Percentiles rank a stretch among this genome's conserved stretches.
phyloP scores from a whole-genome alignment of 2,329 filamentous ascomycete genomes.

The Nemania sp. region DNA sequence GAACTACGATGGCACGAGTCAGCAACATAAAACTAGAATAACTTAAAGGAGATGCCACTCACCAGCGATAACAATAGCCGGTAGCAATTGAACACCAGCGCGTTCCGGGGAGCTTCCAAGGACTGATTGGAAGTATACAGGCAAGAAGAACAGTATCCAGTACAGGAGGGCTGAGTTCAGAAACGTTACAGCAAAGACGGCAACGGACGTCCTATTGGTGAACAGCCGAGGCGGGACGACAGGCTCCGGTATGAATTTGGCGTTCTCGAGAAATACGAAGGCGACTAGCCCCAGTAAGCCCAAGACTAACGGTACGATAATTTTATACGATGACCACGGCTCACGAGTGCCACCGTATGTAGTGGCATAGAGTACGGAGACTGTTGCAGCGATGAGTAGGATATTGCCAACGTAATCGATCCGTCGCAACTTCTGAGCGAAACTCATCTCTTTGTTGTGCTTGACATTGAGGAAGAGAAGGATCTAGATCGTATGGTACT shows the following conservation, averaged over 20 bases:
- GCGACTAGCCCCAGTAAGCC: slow-evolving; percentile 16
- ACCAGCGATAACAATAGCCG: not conserved
- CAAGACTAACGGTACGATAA: slow-evolving; percentile 18
- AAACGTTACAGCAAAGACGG: slow-evolving; percentile 41
- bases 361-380: slow-evolving; percentile 22
- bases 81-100: not conserved
- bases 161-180: slow-evolving; percentile 42
- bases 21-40: not conserved
- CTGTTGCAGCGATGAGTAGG: slow-evolving; percentile 1
- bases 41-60: not conserved
- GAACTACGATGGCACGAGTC: not conserved
- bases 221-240: slow-evolving; percentile 50
- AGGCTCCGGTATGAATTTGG: slow-evolving; percentile 27
- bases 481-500: slow-evolving; percentile 23
- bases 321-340: slow-evolving; percentile 14
- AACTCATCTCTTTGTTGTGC: not conserved
- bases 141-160: slow-evolving; percentile 45
- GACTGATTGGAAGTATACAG: slow-evolving; percentile 50
- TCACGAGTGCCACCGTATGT: slow-evolving; percentile 18
- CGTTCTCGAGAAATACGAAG: slow-evolving; percentile 5
- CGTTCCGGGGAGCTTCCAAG: not conserved
- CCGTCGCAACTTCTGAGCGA: not conserved
- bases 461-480: slow-evolving; percentile 37
- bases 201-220: slow-evolving; percentile 43
- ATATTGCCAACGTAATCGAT: slow-evolving; percentile 5